Percentiles rank a stretch among this genome's conserved stretches.
phyloP scores from a whole-genome alignment of 139 green algal genomes.

The Astrephomene gubernaculifera region DNA sequence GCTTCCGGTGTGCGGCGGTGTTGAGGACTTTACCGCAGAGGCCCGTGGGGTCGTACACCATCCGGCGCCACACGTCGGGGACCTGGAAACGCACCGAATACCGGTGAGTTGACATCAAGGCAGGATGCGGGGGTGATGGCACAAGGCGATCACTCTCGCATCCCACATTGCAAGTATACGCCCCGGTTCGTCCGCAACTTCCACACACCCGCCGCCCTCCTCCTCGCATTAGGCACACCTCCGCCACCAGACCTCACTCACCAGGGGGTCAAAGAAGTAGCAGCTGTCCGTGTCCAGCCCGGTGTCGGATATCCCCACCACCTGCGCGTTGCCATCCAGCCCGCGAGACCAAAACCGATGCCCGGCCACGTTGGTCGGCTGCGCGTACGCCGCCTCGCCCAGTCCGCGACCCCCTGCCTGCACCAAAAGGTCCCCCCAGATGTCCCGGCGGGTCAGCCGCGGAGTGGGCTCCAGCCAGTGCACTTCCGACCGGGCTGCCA shows the following conservation, averaged over 20 bases:
- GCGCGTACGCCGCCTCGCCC: too few relatives aligned
- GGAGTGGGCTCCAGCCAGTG: conserved; percentile 49
- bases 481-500: conserved; percentile 44
- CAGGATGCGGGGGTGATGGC: too few relatives aligned
- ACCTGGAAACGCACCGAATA: too few relatives aligned
- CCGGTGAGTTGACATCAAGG: too few relatives aligned
- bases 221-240: too few relatives aligned
- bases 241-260: background rate
- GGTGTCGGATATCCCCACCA: conserved; percentile 90
- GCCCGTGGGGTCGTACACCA: background rate
- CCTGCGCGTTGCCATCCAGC: conserved; percentile 74
- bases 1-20: conserved; percentile 80
- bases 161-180: too few relatives aligned
- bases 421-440: conserved; percentile 59
- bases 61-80: conserved; percentile 2
- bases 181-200: too few relatives aligned
- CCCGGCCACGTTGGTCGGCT: background rate
- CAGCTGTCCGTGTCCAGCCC: conserved; percentile 85
- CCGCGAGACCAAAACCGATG: conserved; percentile 82
- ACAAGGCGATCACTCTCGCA: too few relatives aligned
- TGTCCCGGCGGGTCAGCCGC: background rate
- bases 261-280: conserved; percentile 79
- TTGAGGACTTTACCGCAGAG: conserved; percentile 48
- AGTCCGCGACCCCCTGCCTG: conserved; percentile 22
- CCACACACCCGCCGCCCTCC: too few relatives aligned